These are phyloP conservation scores for Blastocystis sp. DNA, from an alignment of 352 stramenopile genomes.

Conservation along the genomic window DNA sequence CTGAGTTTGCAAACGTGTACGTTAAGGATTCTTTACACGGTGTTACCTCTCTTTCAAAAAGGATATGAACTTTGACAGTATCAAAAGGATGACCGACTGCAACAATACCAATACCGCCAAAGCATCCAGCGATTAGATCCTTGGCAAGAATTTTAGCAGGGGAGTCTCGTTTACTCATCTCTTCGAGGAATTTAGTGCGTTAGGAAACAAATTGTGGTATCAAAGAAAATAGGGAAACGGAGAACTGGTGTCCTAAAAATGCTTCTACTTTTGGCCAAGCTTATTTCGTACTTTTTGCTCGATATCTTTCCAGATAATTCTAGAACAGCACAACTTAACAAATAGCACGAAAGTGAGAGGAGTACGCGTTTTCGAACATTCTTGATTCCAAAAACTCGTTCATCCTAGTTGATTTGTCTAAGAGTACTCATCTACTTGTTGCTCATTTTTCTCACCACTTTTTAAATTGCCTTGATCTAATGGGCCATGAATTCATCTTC, in stretches of 20 bases:
- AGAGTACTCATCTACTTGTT: too few species aligned
- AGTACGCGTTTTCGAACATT: too few species aligned
- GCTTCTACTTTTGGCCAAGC: background rate
- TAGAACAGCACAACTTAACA: too few species aligned
- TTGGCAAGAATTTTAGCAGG: background rate
- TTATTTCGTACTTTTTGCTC: background rate
- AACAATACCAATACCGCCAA: conserved; percentile 61
- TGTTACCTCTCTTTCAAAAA: background rate
- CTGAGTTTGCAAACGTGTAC: conserved; percentile 30
- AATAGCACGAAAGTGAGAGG: too few species aligned
- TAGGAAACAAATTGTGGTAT: background rate
- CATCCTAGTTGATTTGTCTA: too few species aligned
- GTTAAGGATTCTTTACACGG: background rate
- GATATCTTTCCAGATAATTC: too few species aligned
- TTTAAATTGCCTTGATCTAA: too few species aligned
- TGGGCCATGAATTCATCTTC: too few species aligned
- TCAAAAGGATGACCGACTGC: conserved; percentile 62
- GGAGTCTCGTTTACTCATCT: background rate
- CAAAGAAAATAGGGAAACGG: background rate
- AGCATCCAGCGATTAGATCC: conserved; percentile 56
- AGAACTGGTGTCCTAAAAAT: background rate
- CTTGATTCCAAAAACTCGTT: too few species aligned
- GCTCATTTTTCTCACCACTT: too few species aligned
- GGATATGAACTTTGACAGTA: conserved; percentile 59
- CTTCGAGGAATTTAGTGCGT: background rate